These are phyloP conservation scores for Coniella vitis DNA, from an alignment of 2,329 filamentous ascomycete genomes.

Conservation along the genomic window DNA sequence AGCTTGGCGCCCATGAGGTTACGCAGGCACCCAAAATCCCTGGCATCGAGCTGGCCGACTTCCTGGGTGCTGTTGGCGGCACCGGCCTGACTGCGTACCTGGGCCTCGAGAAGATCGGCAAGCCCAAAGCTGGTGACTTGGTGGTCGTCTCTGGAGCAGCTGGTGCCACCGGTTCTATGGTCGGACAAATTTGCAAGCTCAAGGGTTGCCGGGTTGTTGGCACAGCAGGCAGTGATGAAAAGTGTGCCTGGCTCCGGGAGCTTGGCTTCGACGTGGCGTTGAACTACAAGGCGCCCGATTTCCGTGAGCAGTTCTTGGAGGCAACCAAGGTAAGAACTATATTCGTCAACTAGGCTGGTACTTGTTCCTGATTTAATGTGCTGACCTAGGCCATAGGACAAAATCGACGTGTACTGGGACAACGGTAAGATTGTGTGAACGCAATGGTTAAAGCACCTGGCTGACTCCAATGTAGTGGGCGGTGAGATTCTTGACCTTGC, in stretches of 20 bases:
- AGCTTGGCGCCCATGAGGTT: slow-evolving; percentile 38
- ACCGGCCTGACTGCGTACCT: slow-evolving; percentile 63
- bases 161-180: slow-evolving; percentile 60
- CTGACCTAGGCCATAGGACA: slow-evolving; percentile 23
- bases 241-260: slow-evolving; percentile 54
- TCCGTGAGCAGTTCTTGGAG: slow-evolving; percentile 51
- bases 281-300: slow-evolving; percentile 62
- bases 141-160: slow-evolving; percentile 62
- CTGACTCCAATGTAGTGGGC: slow-evolving; percentile 39
- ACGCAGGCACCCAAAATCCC: slow-evolving; percentile 21
- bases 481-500: slow-evolving; percentile 64
- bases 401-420: slow-evolving; percentile 66
- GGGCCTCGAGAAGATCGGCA: slow-evolving; percentile 55
- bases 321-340: slow-evolving; percentile 36
- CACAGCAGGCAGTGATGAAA: slow-evolving; percentile 48
- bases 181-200: slow-evolving; percentile 60
- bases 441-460: neutral
- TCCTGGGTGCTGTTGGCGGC: slow-evolving; percentile 47
- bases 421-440: slow-evolving; percentile 34
- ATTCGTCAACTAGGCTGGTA: neutral
- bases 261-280: slow-evolving; percentile 61
- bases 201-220: slow-evolving; percentile 50
- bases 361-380: slow-evolving; percentile 18
- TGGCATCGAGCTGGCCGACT: slow-evolving; percentile 38
- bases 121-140: slow-evolving; percentile 55